Evolutionary conservation across 2,329 filamentous ascomycete species (phyloP), one percentile per base, ranked within the genome.

Genomic region (Chrysoporthe puriensis): DNA sequence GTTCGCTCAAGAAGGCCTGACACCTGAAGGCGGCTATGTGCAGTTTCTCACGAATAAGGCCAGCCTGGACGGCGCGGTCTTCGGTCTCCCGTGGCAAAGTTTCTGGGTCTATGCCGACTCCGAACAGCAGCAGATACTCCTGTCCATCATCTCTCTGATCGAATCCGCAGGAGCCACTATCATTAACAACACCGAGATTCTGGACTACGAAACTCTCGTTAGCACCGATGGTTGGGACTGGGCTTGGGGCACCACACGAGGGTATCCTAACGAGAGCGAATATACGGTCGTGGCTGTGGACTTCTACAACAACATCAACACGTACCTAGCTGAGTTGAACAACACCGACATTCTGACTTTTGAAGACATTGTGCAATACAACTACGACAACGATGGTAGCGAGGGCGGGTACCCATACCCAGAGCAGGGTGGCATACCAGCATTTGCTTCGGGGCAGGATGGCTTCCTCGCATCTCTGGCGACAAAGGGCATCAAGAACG

Each of bases 241-340:
- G 85, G 89, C 91, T 73, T 90, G 87, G 70, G 90, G 90, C 16
- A 82, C 79, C 6, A 83, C 81, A 1, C 85, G 89, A 4, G 88
- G 89, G 2, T 88, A 81, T 72, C 79, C 88, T n/a, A 92, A 93
- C 69, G 87, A 92, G 77, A 92, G 88, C 16, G 90, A 93, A 76
- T 93, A 90, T 77, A 91, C 88, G 0, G 87, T 90, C 61, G 83
- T 93, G 71, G 92, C 92, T 76, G 87, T 89, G 0, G 88, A 91
- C 74, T 90, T 90, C 73, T 90, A 90, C 77, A 84, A 84, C 73
- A 82, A 85, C 73, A 82, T 92, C 76, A 83, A 84, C 65, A 76
- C 79, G 0, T 93, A 92, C 71, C 85, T 92, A 0, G 80, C 85
- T 0, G 85, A 88, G 71, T 81, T 92, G 0, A 78, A 80, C 34